A percentile compares a stretch with the other conserved stretches of the same genome.
These are phyloP conservation scores for Sequoiadendron giganteum DNA, from an alignment of 75 land plant genomes.

Conservation along the genomic window DNA sequence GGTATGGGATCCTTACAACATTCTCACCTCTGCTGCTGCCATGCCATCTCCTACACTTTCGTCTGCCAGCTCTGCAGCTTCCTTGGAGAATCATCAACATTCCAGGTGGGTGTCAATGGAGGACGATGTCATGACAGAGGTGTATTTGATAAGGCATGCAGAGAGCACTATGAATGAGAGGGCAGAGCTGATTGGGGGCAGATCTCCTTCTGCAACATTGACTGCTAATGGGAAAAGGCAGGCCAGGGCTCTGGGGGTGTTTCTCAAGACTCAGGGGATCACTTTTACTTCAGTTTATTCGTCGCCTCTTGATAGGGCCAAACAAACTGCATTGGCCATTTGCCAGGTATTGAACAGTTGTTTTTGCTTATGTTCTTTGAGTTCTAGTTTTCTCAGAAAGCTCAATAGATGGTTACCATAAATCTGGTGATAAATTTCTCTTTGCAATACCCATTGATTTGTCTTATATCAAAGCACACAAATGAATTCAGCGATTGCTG, in stretches of 20 bases:
- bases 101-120: conserved; percentile 14
- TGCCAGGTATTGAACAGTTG: conserved; percentile 54
- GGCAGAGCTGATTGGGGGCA: conserved; percentile 69
- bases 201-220: conserved; percentile 56
- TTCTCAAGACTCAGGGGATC: conserved; percentile 67
- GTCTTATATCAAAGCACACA: not conserved
- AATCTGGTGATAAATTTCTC: not conserved
- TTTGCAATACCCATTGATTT: not conserved
- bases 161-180: conserved; percentile 56
- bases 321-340: conserved; percentile 63
- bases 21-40: conserved; percentile 38
- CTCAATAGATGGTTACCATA: not conserved
- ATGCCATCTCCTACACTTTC: conserved; percentile 14
- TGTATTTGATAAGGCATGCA: conserved; percentile 62
- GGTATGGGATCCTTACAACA: conserved; percentile 85
- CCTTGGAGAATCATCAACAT: conserved; percentile 9
- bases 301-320: conserved; percentile 76
- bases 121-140: conserved; percentile 43
- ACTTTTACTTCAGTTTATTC: conserved; percentile 63
- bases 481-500: not conserved
- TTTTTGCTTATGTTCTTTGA: not conserved
- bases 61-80: conserved; percentile 12
- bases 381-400: not conserved
- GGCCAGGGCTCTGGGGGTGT: conserved; percentile 81
- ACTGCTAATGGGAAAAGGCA: conserved; percentile 69